phyloP scores from a whole-genome alignment of 352 stramenopile genomes.

The Phytophthora meadii region DNA sequence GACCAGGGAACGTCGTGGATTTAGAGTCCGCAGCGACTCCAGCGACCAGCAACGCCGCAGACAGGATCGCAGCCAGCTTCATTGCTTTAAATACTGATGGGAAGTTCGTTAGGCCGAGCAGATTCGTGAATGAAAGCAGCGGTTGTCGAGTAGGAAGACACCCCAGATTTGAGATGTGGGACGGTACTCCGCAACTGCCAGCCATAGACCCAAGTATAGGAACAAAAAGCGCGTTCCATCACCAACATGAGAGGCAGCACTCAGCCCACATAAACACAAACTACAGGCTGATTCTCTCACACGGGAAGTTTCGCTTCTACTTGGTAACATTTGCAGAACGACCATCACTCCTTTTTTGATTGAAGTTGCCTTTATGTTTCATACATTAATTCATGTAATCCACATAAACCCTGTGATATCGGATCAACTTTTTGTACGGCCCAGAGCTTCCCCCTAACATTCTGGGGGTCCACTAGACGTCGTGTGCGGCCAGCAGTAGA shows the following conservation, averaged over 20 bases:
- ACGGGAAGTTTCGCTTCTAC: slow-evolving; percentile 11
- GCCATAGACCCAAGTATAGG: slow-evolving; percentile 15
- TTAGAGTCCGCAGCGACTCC: slow-evolving; percentile 25
- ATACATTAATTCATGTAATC: background rate
- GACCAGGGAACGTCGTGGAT: slow-evolving; percentile 59
- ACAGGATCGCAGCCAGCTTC: slow-evolving; percentile 23
- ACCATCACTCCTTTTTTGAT: background rate
- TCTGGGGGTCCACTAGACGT: slow-evolving; percentile 34
- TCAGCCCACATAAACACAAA: background rate
- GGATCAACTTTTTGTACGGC: slow-evolving; percentile 33
- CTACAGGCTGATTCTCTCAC: background rate
- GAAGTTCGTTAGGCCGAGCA: slow-evolving; percentile 1
- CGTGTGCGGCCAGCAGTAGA: slow-evolving; percentile 28
- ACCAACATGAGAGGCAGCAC: background rate
- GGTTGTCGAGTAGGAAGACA: slow-evolving; percentile 14
- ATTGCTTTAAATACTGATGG: slow-evolving; percentile 7
- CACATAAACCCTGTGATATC: slow-evolving; percentile 27
- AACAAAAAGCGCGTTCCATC: slow-evolving; percentile 8
- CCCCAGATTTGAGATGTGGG: slow-evolving; percentile 24
- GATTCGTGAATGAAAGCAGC: slow-evolving; percentile 25
- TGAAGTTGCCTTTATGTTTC: slow-evolving; percentile 33
- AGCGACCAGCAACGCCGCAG: slow-evolving; percentile 23
- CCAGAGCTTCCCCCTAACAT: slow-evolving; percentile 13
- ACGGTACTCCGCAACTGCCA: slow-evolving; percentile 29
- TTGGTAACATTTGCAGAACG: background rate